A percentile compares a stretch with the other conserved stretches of the same genome.
Conservation (phyloP, 1,284 basidiomycete species). For the Agroathelia rolfsii region DNA sequence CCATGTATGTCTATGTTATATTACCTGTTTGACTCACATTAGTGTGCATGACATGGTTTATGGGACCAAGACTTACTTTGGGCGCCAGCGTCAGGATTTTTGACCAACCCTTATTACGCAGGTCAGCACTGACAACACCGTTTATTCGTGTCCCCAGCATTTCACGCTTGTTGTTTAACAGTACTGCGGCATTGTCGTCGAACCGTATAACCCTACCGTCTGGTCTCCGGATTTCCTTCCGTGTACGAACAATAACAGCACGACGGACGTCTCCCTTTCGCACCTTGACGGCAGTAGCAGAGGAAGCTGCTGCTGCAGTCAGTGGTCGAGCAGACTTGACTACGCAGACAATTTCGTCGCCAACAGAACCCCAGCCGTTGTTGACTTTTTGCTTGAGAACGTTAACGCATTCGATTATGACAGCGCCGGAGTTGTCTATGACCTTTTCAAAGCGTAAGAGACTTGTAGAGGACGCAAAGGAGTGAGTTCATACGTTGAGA, state of each 20-base stretch:
- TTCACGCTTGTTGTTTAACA: conserved; percentile 95
- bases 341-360: conserved; percentile 97
- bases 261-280: conserved; percentile 88
- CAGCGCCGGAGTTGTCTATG: conserved; percentile 97
- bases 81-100: conserved; percentile 91
- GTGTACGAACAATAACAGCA: conserved; percentile 90
- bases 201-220: conserved; percentile 85
- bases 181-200: conserved; percentile 95
- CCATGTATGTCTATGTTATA: too few relatives aligned
- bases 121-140: conserved; percentile 86
- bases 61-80: conserved; percentile 54
- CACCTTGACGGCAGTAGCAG: conserved; percentile 72
- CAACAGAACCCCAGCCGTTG: conserved; percentile 74
- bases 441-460: conserved; percentile 58
- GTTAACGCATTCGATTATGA: conserved; percentile 95
- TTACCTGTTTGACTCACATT: too few relatives aligned
- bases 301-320: conserved; percentile 46
- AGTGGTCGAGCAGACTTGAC: conserved; percentile 89
- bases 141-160: conserved; percentile 94
- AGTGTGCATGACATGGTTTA: too few relatives aligned
- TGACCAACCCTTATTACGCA: conserved; percentile 89
- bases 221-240: conserved; percentile 73
- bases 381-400: conserved; percentile 93
- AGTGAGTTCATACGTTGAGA: conserved; percentile 53
- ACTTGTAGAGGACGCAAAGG: conserved; percentile 4